Evolutionary conservation across 2,329 filamentous ascomycete species (phyloP).

Genomic region (Gnomoniopsis sp.): DNA sequence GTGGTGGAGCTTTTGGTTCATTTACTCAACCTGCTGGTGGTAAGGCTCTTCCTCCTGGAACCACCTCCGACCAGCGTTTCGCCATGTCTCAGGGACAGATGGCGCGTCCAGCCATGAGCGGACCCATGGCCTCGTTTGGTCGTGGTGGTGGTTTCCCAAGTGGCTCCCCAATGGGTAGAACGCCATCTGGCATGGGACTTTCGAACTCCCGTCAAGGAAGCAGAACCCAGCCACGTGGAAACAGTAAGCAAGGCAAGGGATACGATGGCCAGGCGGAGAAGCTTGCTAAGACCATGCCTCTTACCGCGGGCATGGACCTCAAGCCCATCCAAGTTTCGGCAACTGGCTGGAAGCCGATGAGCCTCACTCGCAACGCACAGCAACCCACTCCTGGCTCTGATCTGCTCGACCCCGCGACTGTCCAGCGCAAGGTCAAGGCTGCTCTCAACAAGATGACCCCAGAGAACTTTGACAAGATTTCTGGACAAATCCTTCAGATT

Average conservation of each 20-base stretch:
- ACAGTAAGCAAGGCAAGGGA: conserved; percentile 58
- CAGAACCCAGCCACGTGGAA: conserved; percentile 48
- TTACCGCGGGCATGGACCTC: conserved; percentile 78
- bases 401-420: conserved; percentile 82
- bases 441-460: conserved; percentile 99
- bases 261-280: conserved; percentile 59
- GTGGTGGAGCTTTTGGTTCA: conserved; percentile 53
- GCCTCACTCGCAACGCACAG: conserved; percentile 42
- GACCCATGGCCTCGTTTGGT: conserved; percentile 58
- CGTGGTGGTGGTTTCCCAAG: conserved; percentile 63
- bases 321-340: conserved; percentile 71
- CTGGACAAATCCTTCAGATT: conserved; percentile 88
- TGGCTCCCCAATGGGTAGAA: conserved; percentile 62
- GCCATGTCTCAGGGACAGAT: conserved; percentile 55
- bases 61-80: conserved; percentile 76
- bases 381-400: conserved; percentile 30
- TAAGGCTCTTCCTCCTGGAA: conserved; percentile 67
- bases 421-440: conserved; percentile 98
- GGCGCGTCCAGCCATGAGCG: conserved; percentile 43
- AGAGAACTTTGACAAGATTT: conserved; percentile 96
- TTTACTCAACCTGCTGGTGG: conserved; percentile 56
- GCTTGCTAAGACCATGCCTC: conserved; percentile 82
- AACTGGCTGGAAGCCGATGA: conserved; percentile 88
- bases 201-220: conserved; percentile 65
- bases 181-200: conserved; percentile 43